phyloP scores from a whole-genome alignment of 768 basidiomycete species.

The Fistulinella prunicolor region DNA sequence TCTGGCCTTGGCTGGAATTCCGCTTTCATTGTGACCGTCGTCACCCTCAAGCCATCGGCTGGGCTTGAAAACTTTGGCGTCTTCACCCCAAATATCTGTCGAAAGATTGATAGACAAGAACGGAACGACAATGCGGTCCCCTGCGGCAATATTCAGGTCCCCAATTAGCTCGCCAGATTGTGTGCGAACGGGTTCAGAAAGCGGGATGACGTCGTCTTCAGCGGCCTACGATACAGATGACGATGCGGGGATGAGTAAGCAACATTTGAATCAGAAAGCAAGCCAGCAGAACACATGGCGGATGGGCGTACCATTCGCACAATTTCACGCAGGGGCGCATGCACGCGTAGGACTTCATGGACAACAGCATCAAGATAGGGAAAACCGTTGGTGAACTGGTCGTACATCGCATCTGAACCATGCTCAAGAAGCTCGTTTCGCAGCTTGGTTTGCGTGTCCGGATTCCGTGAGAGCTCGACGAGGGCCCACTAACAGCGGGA shows the following conservation, averaged over 20 bases:
- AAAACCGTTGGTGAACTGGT: slow-evolving; percentile 46
- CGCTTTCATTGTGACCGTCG: slow-evolving; percentile 1
- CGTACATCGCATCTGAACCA: slow-evolving; percentile 49
- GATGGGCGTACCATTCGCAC: slow-evolving; percentile 5
- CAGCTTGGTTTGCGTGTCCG: slow-evolving; percentile 45
- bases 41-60: slow-evolving; percentile 56
- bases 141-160: slow-evolving; percentile 44
- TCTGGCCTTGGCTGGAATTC: slow-evolving; percentile 28
- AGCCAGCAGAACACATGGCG: no score
- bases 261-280: not conserved
- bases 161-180: slow-evolving; percentile 38
- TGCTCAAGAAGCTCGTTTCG: slow-evolving; percentile 48
- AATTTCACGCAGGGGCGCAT: slow-evolving; percentile 35
- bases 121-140: slow-evolving; percentile 41
- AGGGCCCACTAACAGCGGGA: slow-evolving; percentile 47
- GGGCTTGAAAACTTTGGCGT: slow-evolving; percentile 56
- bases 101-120: slow-evolving; percentile 49
- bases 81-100: slow-evolving; percentile 55
- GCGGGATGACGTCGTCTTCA: slow-evolving; percentile 58
- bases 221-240: slow-evolving; percentile 35
- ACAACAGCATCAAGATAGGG: slow-evolving; percentile 56
- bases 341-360: slow-evolving; percentile 45
- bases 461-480: slow-evolving; percentile 49
- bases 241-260: not conserved
- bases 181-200: slow-evolving; percentile 47